Evolutionary conservation across 208 protist genomes (phyloP).

Genomic region (Angomonas ambiguus): DNA sequence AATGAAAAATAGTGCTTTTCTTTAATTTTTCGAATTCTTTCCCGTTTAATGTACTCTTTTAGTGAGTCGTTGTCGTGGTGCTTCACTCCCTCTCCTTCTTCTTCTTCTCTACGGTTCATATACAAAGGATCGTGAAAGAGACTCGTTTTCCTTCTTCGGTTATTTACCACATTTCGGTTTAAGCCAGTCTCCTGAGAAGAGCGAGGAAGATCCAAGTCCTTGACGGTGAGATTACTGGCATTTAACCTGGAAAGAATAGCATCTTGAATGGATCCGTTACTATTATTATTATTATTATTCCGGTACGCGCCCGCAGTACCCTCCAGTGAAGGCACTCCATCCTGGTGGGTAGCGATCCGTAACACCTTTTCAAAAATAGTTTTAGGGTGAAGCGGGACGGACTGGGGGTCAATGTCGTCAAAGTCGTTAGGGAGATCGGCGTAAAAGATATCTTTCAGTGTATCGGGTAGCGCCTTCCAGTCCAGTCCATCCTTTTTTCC

Average conservation of each 20-base stretch:
- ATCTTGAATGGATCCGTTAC: not conserved
- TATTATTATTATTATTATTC: not conserved
- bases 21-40: not conserved
- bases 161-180: too few relatives aligned
- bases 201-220: not conserved
- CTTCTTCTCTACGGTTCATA: not conserved
- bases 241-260: not conserved
- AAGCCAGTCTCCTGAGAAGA: too few relatives aligned
- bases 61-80: not conserved
- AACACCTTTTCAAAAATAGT: too few relatives aligned
- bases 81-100: not conserved
- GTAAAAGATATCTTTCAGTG: not conserved
- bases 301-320: too few relatives aligned
- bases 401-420: too few relatives aligned
- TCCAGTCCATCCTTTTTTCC: not conserved
- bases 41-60: not conserved
- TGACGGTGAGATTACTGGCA: not conserved
- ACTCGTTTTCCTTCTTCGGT: not conserved
- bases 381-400: too few relatives aligned
- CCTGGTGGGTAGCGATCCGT: too few relatives aligned
- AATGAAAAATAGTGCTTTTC: not conserved
- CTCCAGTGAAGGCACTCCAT: too few relatives aligned
- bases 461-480: not conserved
- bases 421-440: too few relatives aligned
- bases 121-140: not conserved